Evolutionary conservation across 495 filamentous ascomycete genomes (phyloP), one percentile per base, ranked within the genome.

Genomic region (Neurospora sp.): DNA sequence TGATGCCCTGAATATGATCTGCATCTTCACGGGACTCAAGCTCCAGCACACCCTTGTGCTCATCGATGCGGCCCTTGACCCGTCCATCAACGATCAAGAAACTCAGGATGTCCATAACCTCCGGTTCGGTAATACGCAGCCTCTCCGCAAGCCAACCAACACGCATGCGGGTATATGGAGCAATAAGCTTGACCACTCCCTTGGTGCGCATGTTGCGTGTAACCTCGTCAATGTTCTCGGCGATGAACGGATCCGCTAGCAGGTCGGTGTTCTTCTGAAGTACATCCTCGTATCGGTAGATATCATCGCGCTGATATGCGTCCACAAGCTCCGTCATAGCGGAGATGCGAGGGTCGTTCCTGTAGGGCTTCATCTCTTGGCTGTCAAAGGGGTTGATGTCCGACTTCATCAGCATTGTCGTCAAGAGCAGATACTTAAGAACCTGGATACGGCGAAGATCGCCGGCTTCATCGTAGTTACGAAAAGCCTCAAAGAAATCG

Each of bases 381-480:
- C 94, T 97, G 81, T 99, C 94, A 82, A 99, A 99, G 0, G 96
- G 96, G 80, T 98, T 98, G 89, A 99, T 99, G 79, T 97, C 90
- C n/a, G 94, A 96, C 80, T 97, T 95, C 93, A 97, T 97, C 68
- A 99, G 88, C 96, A 99, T 97, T 53, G 94, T 98, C 3, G 94
- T 93, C 68, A 99, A 87, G 68, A 99, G 93, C 27, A 98, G 88
- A 77, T 99, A 99, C 83, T 98, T 98, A 77, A 99, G 89, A 16
- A 98, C 96, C 79, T 98, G 94, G 77, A 98, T 99, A 37, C 96
- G 91, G 80, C 97, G 94, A 76, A 97, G 87, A 44, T 94, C 97
- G 69, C 96, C 96, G 48, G 96, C 96, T 82, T 99, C 96, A 80
- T 99, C 96, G 83, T 98, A 99, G 83, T 98, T 98, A 37, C 94